These are phyloP conservation scores for Fusarium stilboides DNA, from an alignment of 2,329 filamentous ascomycete species.

Conservation along the genomic window DNA sequence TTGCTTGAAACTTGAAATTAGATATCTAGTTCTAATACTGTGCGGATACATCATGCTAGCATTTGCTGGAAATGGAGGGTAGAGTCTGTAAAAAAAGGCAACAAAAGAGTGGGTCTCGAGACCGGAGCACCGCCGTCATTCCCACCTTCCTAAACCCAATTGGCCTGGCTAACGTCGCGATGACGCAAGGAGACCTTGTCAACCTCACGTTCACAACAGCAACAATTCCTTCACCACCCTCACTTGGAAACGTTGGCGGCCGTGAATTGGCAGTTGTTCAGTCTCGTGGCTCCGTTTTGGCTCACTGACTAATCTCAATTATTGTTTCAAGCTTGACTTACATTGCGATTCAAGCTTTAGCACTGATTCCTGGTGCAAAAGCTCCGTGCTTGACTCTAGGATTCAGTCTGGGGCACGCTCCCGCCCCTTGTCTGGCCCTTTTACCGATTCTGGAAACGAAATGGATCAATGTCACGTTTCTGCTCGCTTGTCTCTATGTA, in stretches of 20 bases:
- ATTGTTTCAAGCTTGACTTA: constrained; percentile 25
- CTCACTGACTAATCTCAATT: constrained; percentile 25
- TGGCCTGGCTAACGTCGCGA: constrained; percentile 39
- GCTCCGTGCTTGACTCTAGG: constrained; percentile 29
- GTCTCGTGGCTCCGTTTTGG: constrained; percentile 18
- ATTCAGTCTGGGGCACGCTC: constrained; percentile 19
- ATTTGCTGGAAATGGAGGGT: not conserved
- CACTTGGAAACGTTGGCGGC: constrained; percentile 18
- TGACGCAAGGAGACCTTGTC: constrained; percentile 48
- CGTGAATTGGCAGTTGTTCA: not conserved
- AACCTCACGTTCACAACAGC: constrained; percentile 29
- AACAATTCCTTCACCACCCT: constrained; percentile 34
- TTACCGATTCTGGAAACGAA: constrained; percentile 19
- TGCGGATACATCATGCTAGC: constrained; percentile 31
- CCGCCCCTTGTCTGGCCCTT: constrained; percentile 21
- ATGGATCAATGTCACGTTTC: constrained; percentile 25
- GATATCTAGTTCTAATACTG: constrained; percentile 25
- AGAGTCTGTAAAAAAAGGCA: constrained; percentile 12
- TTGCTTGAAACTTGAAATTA: constrained; percentile 24
- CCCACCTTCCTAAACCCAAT: constrained; percentile 40
- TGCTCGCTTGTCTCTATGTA: not conserved
- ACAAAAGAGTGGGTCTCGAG: constrained; percentile 24
- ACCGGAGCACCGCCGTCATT: constrained; percentile 45
- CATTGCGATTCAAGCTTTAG: constrained; percentile 20
- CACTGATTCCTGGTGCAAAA: constrained; percentile 31